Evolutionary conservation across 176 grass and related monocot species (phyloP).

Genomic region (Triticum turgidum): DNA sequence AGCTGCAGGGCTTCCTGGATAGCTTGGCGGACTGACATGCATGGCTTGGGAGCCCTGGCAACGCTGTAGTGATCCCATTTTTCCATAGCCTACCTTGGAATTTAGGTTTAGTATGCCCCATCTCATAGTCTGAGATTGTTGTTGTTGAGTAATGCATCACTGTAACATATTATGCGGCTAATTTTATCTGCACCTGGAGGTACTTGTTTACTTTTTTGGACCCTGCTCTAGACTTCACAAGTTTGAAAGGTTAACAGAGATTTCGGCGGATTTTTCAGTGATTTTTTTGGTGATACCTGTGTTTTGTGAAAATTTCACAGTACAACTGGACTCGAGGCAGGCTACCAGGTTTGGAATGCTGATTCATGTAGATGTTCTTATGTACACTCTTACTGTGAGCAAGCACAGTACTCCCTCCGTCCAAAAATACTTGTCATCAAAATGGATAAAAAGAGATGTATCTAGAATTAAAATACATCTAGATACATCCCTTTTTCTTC

Average conservation of each 20-base stretch:
- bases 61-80: conserved; percentile 25
- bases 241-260: conserved; percentile 5
- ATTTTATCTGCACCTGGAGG: conserved; percentile 49
- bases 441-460: no score
- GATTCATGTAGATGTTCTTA: background rate
- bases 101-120: conserved; percentile 34
- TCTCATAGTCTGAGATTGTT: conserved; percentile 54
- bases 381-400: background rate
- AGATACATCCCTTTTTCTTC: no score
- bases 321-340: background rate
- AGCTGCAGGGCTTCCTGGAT: conserved; percentile 87
- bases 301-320: background rate
- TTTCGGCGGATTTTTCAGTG: background rate
- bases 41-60: background rate
- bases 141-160: conserved; percentile 48
- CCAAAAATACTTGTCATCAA: no score
- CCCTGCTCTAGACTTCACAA: background rate
- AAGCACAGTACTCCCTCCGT: no score
- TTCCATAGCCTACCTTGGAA: conserved; percentile 41
- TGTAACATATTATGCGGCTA: conserved; percentile 79
- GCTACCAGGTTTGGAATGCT: background rate
- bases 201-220: background rate
- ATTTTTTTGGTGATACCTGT: background rate
- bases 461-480: no score
- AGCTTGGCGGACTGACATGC: conserved; percentile 56